A percentile compares a stretch with the other conserved stretches of the same genome.
phyloP scores from a whole-genome alignment of 169 alveolate genomes.

The Plasmodium yoelii region DNA sequence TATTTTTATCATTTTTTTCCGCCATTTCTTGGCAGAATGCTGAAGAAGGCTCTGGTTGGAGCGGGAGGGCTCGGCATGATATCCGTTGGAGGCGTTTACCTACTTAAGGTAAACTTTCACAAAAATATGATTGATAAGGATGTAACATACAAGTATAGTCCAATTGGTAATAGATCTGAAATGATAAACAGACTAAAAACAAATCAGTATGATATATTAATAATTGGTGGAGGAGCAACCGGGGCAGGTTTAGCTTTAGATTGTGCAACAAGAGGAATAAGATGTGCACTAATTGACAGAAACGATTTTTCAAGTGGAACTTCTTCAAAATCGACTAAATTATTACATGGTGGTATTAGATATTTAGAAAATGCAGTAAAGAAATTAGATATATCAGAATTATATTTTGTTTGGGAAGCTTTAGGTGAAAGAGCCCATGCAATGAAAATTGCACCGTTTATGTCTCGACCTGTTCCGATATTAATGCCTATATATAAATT shows the following conservation, averaged over 20 bases:
- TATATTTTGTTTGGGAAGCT: conserved; percentile 92
- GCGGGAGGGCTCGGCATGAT: conserved; percentile 29
- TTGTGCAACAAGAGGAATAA: conserved; percentile 94
- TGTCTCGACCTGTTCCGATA: conserved; percentile 90
- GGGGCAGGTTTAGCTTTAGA: conserved; percentile 93
- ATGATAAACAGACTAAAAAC: conserved; percentile 82
- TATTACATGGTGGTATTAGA: conserved; percentile 96
- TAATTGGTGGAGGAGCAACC: conserved; percentile 95
- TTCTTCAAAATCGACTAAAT: conserved; percentile 93
- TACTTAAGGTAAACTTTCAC: conserved; percentile 50
- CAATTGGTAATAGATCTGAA: conserved; percentile 75
- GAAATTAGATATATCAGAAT: conserved; percentile 86
- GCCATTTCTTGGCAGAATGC: conserved; percentile 3
- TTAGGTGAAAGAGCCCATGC: conserved; percentile 94
- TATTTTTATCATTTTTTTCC: too few relatives aligned
- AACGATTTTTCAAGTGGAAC: conserved; percentile 96
- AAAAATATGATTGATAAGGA: conserved; percentile 82
- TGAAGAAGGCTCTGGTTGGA: conserved; percentile 17
- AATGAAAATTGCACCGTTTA: conserved; percentile 90
- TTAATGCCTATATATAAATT: conserved; percentile 90
- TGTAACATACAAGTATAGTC: conserved; percentile 76
- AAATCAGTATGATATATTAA: conserved; percentile 87
- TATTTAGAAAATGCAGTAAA: conserved; percentile 91
- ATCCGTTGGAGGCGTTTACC: conserved; percentile 33
- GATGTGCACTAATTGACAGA: conserved; percentile 92